Base-by-base conservation (phyloP, 139 green algal species). In the Zygnema circumcarinatum region DNA sequence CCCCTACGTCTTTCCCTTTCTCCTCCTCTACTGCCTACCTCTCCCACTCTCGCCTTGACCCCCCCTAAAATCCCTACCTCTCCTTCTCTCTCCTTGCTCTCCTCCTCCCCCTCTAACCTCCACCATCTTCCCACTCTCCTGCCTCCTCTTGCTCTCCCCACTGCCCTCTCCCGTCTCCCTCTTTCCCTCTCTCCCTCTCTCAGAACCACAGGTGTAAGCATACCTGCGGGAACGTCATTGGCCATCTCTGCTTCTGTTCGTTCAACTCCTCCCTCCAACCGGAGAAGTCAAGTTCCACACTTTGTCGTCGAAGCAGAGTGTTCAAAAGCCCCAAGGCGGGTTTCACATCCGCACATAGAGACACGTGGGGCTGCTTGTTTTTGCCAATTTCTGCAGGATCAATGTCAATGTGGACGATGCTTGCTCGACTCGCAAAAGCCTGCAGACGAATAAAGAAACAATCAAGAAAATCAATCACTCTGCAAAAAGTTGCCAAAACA, bases 361-460 rank as follows among this genome's bases (percentile, higher is more conserved):
- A 91, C 68, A 98, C 93, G 91, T 98, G 93, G 29, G 96, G 94
- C 3, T 94, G 42, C 94, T 99, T 99, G 97, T 99, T 99, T 95
- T 99, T 99, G 91, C 95, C 84, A 88, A 99, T 98, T 94, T 99
- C 97, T 1, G 97, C 97, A 0, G 97, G 94, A 92, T 99, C 97
- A 78, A 99, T 97, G 91, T 99, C 97, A 52, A 99, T 95, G 93
- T 99, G 97, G 80, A 99, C 94, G 88, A 99, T 98, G 85, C 92
- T 93, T 11, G 97, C 93, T 35, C 92, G 93, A 40, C 92, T 87
- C 0, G 97, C 97, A 93, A 99, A 99, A 3, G 93, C 89, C 85
- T 87, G 79, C 2, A 78, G 7, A 72, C 25, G 25, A 72, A 72
- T 33, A 33, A 72, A 72, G 25, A 72, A 72, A 29, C 54, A 72